Evolutionary conservation across 306 rosid species (phyloP).

Genomic region (Glycine tomentella): DNA sequence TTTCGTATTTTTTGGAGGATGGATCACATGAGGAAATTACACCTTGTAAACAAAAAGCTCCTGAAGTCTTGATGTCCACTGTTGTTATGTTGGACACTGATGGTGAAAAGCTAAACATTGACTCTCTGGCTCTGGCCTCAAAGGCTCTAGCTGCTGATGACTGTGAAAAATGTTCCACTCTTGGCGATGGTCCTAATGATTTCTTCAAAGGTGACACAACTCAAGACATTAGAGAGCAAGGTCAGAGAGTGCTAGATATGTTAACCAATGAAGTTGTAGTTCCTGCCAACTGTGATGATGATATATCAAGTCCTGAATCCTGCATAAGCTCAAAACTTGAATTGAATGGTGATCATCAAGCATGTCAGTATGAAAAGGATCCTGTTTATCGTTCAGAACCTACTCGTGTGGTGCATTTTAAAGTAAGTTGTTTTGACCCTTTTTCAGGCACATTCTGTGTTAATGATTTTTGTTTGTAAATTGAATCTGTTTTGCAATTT

Average conservation of each 20-base stretch:
- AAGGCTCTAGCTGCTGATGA: conserved; percentile 36
- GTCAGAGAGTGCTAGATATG: not conserved
- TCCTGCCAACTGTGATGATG: conserved; percentile 40
- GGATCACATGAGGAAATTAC: conserved; percentile 40
- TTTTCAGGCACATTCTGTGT: conserved; percentile 33
- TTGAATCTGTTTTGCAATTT: conserved; percentile 36
- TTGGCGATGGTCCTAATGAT: conserved; percentile 24
- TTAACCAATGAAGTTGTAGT: conserved; percentile 37
- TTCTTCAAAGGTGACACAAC: conserved; percentile 29
- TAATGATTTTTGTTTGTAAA: conserved; percentile 30
- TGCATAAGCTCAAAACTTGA: conserved; percentile 44
- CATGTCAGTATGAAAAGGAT: conserved; percentile 12
- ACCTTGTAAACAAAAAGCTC: conserved; percentile 31
- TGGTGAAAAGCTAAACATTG: conserved; percentile 39
- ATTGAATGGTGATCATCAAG: conserved; percentile 39
- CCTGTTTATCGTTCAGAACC: conserved; percentile 41
- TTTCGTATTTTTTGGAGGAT: conserved; percentile 32
- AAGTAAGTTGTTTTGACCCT: conserved; percentile 38
- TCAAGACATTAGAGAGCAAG: not conserved
- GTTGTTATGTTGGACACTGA: conserved; percentile 33
- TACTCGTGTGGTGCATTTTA: conserved; percentile 9
- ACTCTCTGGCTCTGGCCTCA: conserved; percentile 38
- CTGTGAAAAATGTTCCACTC: conserved; percentile 29
- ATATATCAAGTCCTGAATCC: conserved; percentile 2
- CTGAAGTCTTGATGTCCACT: conserved; percentile 6